A percentile compares a stretch with the other conserved stretches of the same genome.
phyloP scores from a whole-genome alignment of 805 yeast genomes.

The Suhomyces kilbournensis region DNA sequence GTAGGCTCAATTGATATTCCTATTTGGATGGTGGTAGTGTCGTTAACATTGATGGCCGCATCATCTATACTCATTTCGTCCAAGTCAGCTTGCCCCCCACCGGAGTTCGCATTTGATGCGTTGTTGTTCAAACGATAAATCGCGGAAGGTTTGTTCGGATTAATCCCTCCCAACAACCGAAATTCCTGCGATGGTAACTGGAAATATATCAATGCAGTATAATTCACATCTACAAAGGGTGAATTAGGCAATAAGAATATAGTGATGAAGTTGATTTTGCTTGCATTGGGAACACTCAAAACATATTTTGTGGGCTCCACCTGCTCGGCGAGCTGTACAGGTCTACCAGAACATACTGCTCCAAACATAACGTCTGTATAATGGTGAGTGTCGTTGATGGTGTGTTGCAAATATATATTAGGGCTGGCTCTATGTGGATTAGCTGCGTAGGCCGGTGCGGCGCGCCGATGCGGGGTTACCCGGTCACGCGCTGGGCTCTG shows the following conservation, averaged over 20 bases:
- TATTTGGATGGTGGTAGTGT: constrained; percentile 38
- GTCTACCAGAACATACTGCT: constrained; percentile 72
- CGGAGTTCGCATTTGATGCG: constrained; percentile 11
- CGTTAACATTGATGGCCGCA: constrained; percentile 24
- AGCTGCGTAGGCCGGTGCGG: background rate
- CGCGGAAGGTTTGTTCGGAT: constrained; percentile 77
- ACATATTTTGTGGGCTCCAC: constrained; percentile 69
- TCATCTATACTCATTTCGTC: constrained; percentile 41
- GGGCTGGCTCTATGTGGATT: constrained; percentile 5
- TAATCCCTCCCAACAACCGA: constrained; percentile 62
- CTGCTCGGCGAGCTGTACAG: constrained; percentile 55
- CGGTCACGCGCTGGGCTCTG: background rate
- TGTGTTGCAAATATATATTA: background rate
- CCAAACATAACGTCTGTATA: constrained; percentile 54
- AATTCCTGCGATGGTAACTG: constrained; percentile 70
- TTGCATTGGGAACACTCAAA: constrained; percentile 58
- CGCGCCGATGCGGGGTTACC: constrained; percentile 1
- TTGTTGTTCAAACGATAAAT: constrained; percentile 72
- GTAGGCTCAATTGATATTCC: constrained; percentile 92
- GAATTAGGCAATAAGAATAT: constrained; percentile 83
- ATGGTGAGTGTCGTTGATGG: background rate
- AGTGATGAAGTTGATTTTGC: constrained; percentile 72
- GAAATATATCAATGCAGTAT: constrained; percentile 83
- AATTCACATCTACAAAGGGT: constrained; percentile 57
- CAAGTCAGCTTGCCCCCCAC: constrained; percentile 13